Conservation (phyloP, 306 rosid species). For the Cucurbita moschata region DNA sequence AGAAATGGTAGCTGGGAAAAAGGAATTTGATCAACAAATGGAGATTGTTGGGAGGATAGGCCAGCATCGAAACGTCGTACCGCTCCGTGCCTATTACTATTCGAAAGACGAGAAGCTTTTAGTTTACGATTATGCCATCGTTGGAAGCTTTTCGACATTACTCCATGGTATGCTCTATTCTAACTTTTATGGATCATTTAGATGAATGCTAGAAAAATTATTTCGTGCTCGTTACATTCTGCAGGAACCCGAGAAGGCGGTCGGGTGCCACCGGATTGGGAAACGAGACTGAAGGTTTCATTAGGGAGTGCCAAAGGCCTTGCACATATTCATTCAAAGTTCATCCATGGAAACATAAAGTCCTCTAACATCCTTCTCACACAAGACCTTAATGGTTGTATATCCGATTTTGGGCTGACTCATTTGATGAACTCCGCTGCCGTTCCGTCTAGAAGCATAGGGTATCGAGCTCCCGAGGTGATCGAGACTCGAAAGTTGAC, state of each 20-base stretch:
- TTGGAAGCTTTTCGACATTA: slow-evolving; percentile 21
- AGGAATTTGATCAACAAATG: slow-evolving; percentile 27
- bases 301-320: slow-evolving; percentile 72
- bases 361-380: too few species aligned
- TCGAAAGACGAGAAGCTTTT: slow-evolving; percentile 29
- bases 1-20: slow-evolving; percentile 23
- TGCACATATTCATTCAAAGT: slow-evolving; percentile 68
- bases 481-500: slow-evolving; percentile 42
- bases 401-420: slow-evolving; percentile 69
- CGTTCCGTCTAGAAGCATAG: slow-evolving; percentile 36
- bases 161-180: slow-evolving; percentile 19
- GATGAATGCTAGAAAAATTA: not conserved
- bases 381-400: slow-evolving; percentile 42
- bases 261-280: slow-evolving; percentile 62
- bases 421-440: slow-evolving; percentile 34
- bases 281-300: slow-evolving; percentile 55
- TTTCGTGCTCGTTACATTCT: not conserved
- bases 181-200: not conserved
- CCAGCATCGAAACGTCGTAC: slow-evolving; percentile 19
- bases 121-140: slow-evolving; percentile 15
- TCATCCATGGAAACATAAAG: slow-evolving; percentile 75
- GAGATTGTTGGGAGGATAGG: slow-evolving; percentile 23
- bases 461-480: slow-evolving; percentile 69
- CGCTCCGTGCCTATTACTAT: slow-evolving; percentile 28
- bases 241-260: slow-evolving; percentile 60